Base-by-base conservation (phyloP, 1,139 yeast genomes). In the Scheffersomyces quercinus region DNA sequence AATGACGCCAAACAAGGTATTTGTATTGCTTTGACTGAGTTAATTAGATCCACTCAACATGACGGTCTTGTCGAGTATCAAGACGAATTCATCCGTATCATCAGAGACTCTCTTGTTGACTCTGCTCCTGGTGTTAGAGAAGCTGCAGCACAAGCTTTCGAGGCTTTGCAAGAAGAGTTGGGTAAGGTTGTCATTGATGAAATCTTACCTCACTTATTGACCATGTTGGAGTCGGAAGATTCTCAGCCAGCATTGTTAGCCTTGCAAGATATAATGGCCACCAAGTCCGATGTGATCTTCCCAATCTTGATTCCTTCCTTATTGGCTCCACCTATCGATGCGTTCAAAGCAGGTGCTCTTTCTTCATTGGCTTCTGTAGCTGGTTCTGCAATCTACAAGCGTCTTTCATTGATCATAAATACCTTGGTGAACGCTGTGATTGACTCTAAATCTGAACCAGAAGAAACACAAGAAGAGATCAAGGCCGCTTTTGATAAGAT, bases 1-100 rank as follows among this genome's bases (percentile, higher is more conserved):
- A 73, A 87, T 24, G 95, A 85, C 59, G 87, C 96, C 39, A 88
- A 88, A 62, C 96, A 91, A 70, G 99, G 99, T 73, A 89, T 93
- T 45, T 93, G 99, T 74, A 83, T 91, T 64, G 99, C 99, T 7
- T 73, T 91, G 45, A 81, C 84, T 38, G 98, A 91, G 62, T 81
- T 95, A 53, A 83, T 91, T 50, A 83, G 80, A 52, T 87, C 96
- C 0, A 81, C 96, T 3, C 75, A 82, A 13, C 66, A 70, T 4
- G 88, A 82, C 14, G 81, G 82, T 7, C 73, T 93, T 52, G 69
- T 64, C 15, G 81, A 80, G 52, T 86, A 82, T 65, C 89, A 88
- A 67, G 81, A 74, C 10, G 74, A 77, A 2, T 82, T 95, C 57
- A 85, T 91, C 52, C 74, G 74, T 31, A 88, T 91, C 53, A 83